These are phyloP conservation scores for Globisporangium cystogenes DNA, from an alignment of 352 stramenopile species.

Conservation along the genomic window DNA sequence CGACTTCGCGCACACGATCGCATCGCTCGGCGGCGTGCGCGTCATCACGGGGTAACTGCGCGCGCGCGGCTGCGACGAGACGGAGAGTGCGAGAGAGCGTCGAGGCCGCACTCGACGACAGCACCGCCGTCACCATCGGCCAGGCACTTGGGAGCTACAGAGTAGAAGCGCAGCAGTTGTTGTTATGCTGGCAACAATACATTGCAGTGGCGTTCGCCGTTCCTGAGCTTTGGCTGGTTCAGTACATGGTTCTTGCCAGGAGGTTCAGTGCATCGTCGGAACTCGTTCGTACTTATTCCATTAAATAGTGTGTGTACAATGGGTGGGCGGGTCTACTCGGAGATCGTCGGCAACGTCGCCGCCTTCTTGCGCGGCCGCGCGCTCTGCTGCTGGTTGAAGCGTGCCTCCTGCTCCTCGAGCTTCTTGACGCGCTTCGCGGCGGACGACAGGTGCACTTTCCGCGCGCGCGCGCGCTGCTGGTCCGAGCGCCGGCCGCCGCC, in stretches of 20 bases:
- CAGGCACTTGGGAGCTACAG: no score
- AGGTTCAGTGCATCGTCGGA: no score
- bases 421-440: constrained; percentile 80
- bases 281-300: no score
- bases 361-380: constrained; percentile 30
- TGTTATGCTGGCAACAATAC: no score
- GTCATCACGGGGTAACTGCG: constrained; percentile 89
- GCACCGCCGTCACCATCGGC: no score
- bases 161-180: no score
- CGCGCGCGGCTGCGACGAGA: no score
- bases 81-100: not conserved
- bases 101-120: no score
- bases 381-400: constrained; percentile 39
- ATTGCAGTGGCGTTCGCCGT: no score
- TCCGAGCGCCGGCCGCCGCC: constrained; percentile 34
- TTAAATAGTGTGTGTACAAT: not conserved
- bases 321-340: constrained; percentile 21
- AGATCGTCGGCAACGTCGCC: constrained; percentile 34
- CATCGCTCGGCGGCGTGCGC: constrained; percentile 87
- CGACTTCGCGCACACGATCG: constrained; percentile 91
- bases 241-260: no score
- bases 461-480: constrained; percentile 30
- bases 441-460: constrained; percentile 72
- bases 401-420: constrained; percentile 74
- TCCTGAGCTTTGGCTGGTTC: no score